phyloP scores from a whole-genome alignment of 2,329 filamentous ascomycete genomes.

The Aureobasidium sp. region DNA sequence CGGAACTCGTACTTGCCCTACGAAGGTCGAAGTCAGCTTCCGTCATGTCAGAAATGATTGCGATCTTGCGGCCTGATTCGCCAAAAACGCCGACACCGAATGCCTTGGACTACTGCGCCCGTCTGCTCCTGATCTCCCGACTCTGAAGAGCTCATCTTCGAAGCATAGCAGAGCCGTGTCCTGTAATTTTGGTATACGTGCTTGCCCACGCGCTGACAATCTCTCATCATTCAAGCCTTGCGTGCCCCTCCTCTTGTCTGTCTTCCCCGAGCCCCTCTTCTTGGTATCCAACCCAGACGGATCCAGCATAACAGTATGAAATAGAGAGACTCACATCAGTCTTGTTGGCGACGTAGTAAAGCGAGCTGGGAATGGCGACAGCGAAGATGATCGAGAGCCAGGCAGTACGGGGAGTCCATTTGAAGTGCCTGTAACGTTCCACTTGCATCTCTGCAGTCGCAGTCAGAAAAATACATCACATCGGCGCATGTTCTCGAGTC shows the following conservation, averaged over 20 bases:
- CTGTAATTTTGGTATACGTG: too few species aligned
- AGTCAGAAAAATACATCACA: slow-evolving; percentile 17
- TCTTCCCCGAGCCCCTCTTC: not conserved
- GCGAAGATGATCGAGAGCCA: slow-evolving; percentile 73
- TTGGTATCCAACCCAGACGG: not conserved
- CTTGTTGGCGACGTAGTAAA: slow-evolving; percentile 67
- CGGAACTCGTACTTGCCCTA: slow-evolving; percentile 83
- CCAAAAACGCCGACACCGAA: not conserved
- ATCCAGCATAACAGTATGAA: not conserved
- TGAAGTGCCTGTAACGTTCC: slow-evolving; percentile 90
- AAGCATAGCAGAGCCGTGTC: too few species aligned
- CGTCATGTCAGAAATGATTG: not conserved
- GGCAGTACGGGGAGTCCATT: slow-evolving; percentile 81
- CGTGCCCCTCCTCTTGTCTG: not conserved
- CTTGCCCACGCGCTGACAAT: too few species aligned
- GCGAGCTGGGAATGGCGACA: slow-evolving; percentile 60
- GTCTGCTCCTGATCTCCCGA: too few species aligned
- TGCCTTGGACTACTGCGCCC: not conserved
- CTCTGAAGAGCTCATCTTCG: too few species aligned
- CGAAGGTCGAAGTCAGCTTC: slow-evolving; percentile 14
- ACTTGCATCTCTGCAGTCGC: slow-evolving; percentile 63
- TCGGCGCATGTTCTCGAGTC: slow-evolving; percentile 23
- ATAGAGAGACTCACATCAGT: slow-evolving; percentile 65
- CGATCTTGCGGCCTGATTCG: not conserved
- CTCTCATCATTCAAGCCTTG: too few species aligned